phyloP scores from a whole-genome alignment of 371 early-diverging fungal species.

The Lichtheimia ramosa region DNA sequence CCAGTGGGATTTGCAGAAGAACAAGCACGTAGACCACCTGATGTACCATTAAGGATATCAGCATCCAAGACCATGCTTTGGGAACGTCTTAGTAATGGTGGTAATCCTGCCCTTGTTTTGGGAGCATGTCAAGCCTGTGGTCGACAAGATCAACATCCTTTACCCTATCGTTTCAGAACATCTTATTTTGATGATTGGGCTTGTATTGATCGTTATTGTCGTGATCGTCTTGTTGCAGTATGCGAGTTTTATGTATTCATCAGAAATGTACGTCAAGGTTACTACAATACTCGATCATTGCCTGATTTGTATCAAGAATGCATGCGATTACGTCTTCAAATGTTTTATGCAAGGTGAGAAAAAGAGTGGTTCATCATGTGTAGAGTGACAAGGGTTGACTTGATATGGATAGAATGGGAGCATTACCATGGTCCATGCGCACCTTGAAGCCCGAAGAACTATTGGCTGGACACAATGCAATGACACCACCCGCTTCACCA shows the following conservation, averaged over 20 bases:
- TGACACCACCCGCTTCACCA: conserved; percentile 14
- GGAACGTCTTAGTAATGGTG: conserved; percentile 63
- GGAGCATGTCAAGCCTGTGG: conserved; percentile 90
- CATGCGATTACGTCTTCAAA: conserved; percentile 79
- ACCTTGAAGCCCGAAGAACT: conserved; percentile 15
- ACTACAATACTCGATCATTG: conserved; percentile 71
- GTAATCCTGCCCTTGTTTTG: conserved; percentile 34
- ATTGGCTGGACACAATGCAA: conserved; percentile 12
- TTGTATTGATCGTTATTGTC: conserved; percentile 84
- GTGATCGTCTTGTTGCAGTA: conserved; percentile 89
- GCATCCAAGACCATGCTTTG: conserved; percentile 62
- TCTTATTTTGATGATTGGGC: conserved; percentile 83
- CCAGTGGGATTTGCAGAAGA: conserved; percentile 74
- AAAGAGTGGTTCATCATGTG: no score
- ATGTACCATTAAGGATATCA: conserved; percentile 56
- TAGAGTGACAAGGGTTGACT: no score
- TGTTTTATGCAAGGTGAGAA: conserved; percentile 76
- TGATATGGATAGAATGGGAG: conserved; percentile 40
- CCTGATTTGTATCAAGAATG: conserved; percentile 83
- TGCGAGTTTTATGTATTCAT: conserved; percentile 94
- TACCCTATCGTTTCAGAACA: conserved; percentile 81
- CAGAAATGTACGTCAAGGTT: conserved; percentile 83
- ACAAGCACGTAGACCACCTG: conserved; percentile 52
- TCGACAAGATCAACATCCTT: conserved; percentile 52
- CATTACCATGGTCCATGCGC: conserved; percentile 46